Base-by-base conservation (phyloP, 164 flowering plant genomes). In the Sedum album region DNA sequence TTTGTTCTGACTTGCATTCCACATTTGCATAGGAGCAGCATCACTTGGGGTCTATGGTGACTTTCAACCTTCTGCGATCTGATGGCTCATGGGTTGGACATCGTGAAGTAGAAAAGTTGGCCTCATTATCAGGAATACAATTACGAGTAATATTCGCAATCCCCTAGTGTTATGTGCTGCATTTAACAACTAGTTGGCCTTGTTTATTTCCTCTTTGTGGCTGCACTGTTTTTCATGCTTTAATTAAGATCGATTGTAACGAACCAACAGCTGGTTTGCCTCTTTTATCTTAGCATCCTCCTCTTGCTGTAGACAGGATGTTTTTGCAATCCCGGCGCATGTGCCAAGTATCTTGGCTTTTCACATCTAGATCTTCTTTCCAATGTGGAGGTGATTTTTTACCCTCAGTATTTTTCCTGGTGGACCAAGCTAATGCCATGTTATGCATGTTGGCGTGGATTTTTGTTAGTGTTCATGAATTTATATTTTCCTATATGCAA, bases 281-380 rank as follows among this genome's bases (percentile, higher is more conserved):
- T 1, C 15, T 23, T 46, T 60, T 62, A 62, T 17, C 33, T 48
- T 46, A 26, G n/a, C 15, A 31, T 35, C 35, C 41, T 28, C 11
- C 55, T 62, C 31, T 72, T 68, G 60, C 26, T 75, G 66, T 81
- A 94, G 99, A 88, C 99, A 80, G 97, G 97, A 75, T 94, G 99
- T 80, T 94, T 94, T 80, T 94, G 99, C 82, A 94, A 94, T 76
- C 99, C 99, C 44, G 99, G 99, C 66, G 96, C 99, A 55, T 94
- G 99, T 82, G 85, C 96, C 67, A 91, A 88, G 76, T 84, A 86
- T 83, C 88, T 94, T 70, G 85, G 90, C 48, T 79, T 94, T 76
- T 86, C 99, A 65, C 97, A 91, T 71, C 70, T 46, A 26, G 99
- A 91, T 78, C 84, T 94, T 73, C 80, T 84, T 71, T 82, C 90